Evolutionary conservation across 2,329 filamentous ascomycete genomes (phyloP).

Genomic region (Alternaria infectoria): DNA sequence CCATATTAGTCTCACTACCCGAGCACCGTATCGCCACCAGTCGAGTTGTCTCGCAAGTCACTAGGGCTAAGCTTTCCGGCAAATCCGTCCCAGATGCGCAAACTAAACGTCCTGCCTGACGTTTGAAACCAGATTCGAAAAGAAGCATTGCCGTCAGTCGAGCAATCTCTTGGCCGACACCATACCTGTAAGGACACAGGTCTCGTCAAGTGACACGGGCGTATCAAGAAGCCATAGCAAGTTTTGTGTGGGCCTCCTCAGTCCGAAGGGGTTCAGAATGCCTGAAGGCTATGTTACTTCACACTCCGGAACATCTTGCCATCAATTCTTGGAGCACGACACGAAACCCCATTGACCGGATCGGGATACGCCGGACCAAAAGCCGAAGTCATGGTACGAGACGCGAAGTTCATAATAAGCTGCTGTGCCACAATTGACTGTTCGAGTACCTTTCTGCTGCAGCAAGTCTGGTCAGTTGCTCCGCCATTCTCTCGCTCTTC

Average conservation of each 20-base stretch:
- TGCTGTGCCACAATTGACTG: slow-evolving; percentile 12
- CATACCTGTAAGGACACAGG: slow-evolving; percentile 23
- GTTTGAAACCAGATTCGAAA: slow-evolving; percentile 38
- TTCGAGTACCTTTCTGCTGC: slow-evolving; percentile 23
- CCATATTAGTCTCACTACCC: neutral
- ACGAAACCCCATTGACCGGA: slow-evolving; percentile 12
- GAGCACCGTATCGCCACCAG: slow-evolving; percentile 1
- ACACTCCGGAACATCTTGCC: neutral
- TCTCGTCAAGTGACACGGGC: slow-evolving; percentile 13
- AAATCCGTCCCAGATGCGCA: slow-evolving; percentile 21
- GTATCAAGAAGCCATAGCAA: slow-evolving; percentile 5
- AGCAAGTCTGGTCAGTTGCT: slow-evolving; percentile 42
- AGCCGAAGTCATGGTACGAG: slow-evolving; percentile 10
- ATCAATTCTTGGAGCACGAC: slow-evolving; percentile 5
- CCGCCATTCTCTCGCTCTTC: slow-evolving; percentile 17
- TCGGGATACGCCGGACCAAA: slow-evolving; percentile 4
- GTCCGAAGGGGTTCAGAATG: slow-evolving; percentile 8
- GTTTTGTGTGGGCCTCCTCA: neutral
- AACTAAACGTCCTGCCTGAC: slow-evolving; percentile 33
- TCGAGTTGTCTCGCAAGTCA: slow-evolving; percentile 7
- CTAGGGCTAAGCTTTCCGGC: slow-evolving; percentile 24
- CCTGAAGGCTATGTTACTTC: slow-evolving; percentile 7
- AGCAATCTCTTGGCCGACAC: slow-evolving; percentile 30
- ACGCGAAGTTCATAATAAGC: slow-evolving; percentile 33
- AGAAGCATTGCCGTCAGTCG: slow-evolving; percentile 29